Evolutionary conservation across 1,284 basidiomycete genomes (phyloP).

Genomic region (Leccinum pachyderme): DNA sequence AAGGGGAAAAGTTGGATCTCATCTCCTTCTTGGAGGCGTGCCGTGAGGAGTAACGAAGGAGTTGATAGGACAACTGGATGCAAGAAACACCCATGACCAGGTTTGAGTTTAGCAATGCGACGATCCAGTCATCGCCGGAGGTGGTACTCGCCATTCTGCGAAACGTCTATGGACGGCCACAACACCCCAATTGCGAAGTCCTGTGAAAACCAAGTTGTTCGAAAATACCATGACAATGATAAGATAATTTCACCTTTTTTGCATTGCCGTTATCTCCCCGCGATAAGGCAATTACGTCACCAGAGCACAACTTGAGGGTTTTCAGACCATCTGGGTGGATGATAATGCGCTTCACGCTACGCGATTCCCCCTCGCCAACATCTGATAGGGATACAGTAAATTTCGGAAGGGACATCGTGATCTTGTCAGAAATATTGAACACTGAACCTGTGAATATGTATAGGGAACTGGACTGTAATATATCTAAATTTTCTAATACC

Average conservation of each 20-base stretch:
- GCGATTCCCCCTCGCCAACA: slow-evolving; percentile 41
- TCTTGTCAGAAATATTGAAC: neutral
- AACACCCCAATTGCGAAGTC: slow-evolving; percentile 62
- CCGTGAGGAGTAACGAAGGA: slow-evolving; percentile 57
- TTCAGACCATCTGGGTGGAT: slow-evolving; percentile 67
- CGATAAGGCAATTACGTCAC: slow-evolving; percentile 64
- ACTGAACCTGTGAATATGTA: neutral
- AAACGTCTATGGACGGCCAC: slow-evolving; percentile 66
- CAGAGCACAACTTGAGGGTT: slow-evolving; percentile 60
- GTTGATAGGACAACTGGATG: slow-evolving; percentile 53
- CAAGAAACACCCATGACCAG: slow-evolving; percentile 14
- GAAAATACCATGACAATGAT: slow-evolving; percentile 8
- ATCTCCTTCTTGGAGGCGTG: slow-evolving; percentile 47
- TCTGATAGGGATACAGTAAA: slow-evolving; percentile 46
- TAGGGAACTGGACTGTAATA: neutral
- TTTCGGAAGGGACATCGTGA: slow-evolving; percentile 32
- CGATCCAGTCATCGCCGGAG: slow-evolving; percentile 8
- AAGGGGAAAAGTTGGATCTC: slow-evolving; percentile 50
- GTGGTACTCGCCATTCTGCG: slow-evolving; percentile 50
- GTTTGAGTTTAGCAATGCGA: slow-evolving; percentile 20
- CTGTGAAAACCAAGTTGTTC: slow-evolving; percentile 35
- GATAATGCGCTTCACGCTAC: slow-evolving; percentile 61
- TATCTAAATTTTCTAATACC: neutral
- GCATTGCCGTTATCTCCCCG: slow-evolving; percentile 35
- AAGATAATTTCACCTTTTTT: slow-evolving; percentile 30